Evolutionary conservation across 2,329 filamentous ascomycete species (phyloP).

Genomic region (Periglandula ipomoeae): DNA sequence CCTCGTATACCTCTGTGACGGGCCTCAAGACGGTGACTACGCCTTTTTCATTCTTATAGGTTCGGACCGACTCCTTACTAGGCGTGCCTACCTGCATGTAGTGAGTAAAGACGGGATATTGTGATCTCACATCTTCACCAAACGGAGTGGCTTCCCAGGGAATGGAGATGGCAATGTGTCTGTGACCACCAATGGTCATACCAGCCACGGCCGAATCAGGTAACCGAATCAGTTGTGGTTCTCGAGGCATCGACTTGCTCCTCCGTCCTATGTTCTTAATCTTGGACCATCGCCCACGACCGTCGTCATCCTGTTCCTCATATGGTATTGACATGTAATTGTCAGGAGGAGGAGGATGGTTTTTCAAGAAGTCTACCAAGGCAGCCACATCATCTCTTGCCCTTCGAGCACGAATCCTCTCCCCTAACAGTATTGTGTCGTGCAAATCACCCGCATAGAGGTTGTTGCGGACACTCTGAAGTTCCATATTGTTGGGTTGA

Average conservation of each 20-base stretch:
- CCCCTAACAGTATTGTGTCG: slow-evolving; percentile 1
- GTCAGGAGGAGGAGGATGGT: slow-evolving; percentile 36
- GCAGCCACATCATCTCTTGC: slow-evolving; percentile 21
- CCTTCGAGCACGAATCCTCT: slow-evolving; percentile 11
- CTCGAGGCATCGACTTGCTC: slow-evolving; percentile 25
- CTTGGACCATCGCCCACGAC: slow-evolving; percentile 30
- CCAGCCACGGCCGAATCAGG: slow-evolving; percentile 49
- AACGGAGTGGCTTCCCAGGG: slow-evolving; percentile 41
- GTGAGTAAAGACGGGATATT: slow-evolving; percentile 23
- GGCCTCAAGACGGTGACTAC: slow-evolving; percentile 27
- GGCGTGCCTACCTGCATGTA: slow-evolving; percentile 7
- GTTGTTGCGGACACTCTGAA: neutral
- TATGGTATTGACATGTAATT: slow-evolving; percentile 41
- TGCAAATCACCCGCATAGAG: slow-evolving; percentile 5
- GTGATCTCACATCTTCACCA: slow-evolving; percentile 21
- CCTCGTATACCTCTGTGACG: slow-evolving; percentile 18
- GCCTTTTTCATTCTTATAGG: slow-evolving; percentile 25
- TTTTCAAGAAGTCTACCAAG: slow-evolving; percentile 41
- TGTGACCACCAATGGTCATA: slow-evolving; percentile 41
- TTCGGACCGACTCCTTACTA: slow-evolving; percentile 16
- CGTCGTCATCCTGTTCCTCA: slow-evolving; percentile 17
- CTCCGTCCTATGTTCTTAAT: slow-evolving; percentile 31
- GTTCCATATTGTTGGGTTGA: neutral
- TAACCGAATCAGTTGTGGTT: slow-evolving; percentile 27
- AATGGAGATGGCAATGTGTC: slow-evolving; percentile 54